These are phyloP conservation scores for Calocybe gambosa DNA, from an alignment of 1,284 basidiomycete genomes.

Conservation along the genomic window DNA sequence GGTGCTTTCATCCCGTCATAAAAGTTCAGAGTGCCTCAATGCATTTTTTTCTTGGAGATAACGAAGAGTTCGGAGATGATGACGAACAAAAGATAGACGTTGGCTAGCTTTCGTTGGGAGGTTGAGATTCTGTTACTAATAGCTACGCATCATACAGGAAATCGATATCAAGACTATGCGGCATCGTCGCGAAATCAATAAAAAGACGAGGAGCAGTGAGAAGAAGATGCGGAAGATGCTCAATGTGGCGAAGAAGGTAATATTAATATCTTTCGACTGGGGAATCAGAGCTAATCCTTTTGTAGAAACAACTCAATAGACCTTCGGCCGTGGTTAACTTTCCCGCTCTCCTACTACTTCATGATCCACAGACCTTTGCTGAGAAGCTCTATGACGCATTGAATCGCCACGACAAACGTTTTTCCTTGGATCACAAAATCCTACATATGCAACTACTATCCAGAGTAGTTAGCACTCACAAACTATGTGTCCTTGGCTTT, in stretches of 20 bases:
- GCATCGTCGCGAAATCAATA: constrained; percentile 84
- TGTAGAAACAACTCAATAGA: constrained; percentile 57
- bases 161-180: constrained; percentile 69
- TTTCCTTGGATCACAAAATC: constrained; percentile 95
- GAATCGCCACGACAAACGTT: constrained; percentile 85
- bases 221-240: constrained; percentile 73
- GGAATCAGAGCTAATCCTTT: constrained; percentile 5
- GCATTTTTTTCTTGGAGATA: constrained; percentile 94
- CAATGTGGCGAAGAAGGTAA: constrained; percentile 64
- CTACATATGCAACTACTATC: constrained; percentile 96
- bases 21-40: constrained; percentile 95
- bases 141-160: constrained; percentile 31
- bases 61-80: constrained; percentile 65
- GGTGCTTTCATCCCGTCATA: constrained; percentile 89
- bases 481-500: constrained; percentile 91
- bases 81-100: constrained; percentile 64
- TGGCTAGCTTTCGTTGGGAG: constrained; percentile 11
- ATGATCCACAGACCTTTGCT: constrained; percentile 94
- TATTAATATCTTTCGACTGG: constrained; percentile 9
- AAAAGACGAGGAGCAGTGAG: constrained; percentile 77
- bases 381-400: constrained; percentile 93
- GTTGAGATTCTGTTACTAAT: not conserved
- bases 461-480: constrained; percentile 92
- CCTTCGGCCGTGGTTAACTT: constrained; percentile 67
- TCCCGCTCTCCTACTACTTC: constrained; percentile 87